Percentiles rank a stretch among this genome's conserved stretches.
phyloP scores from a whole-genome alignment of 164 flowering plant species.

The Magnolia changhungtana region DNA sequence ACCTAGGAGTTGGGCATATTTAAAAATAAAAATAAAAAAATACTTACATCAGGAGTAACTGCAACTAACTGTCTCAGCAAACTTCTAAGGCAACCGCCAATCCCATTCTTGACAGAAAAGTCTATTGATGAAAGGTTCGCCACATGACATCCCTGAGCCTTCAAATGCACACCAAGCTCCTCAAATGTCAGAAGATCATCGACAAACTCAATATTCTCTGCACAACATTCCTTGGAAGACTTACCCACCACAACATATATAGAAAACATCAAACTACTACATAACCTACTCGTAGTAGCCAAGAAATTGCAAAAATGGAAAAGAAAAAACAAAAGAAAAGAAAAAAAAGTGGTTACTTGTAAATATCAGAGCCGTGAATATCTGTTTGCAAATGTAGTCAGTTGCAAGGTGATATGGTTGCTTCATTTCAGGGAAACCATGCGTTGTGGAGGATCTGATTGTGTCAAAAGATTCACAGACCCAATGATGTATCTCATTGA shows the following conservation, averaged over 20 bases:
- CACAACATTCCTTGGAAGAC: not conserved
- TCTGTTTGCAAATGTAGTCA: conserved; percentile 37
- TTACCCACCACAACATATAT: not conserved
- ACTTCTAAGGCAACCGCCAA: conserved; percentile 72
- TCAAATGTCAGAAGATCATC: conserved; percentile 84
- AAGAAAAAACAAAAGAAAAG: not conserved
- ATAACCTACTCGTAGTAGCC: not conserved
- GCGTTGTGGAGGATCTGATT: conserved; percentile 35
- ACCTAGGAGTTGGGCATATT: not conserved
- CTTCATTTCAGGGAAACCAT: conserved; percentile 26
- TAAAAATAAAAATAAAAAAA: not conserved
- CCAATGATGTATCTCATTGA: conserved; percentile 61
- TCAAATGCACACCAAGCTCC: conserved; percentile 66
- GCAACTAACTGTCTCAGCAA: conserved; percentile 61
- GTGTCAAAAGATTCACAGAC: conserved; percentile 49
- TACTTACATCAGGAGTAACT: conserved; percentile 50
- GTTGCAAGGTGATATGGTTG: conserved; percentile 44
- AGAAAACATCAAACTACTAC: not conserved
- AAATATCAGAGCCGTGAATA: conserved; percentile 62
- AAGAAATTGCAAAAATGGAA: not conserved
- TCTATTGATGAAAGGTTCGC: conserved; percentile 78
- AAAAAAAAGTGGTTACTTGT: conserved; percentile 56
- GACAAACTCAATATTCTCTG: conserved; percentile 87
- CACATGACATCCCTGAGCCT: conserved; percentile 69
- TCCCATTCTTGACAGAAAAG: conserved; percentile 60